These are phyloP conservation scores for Aspergillus terreus DNA, from an alignment of 2,329 filamentous ascomycete species.

Conservation along the genomic window DNA sequence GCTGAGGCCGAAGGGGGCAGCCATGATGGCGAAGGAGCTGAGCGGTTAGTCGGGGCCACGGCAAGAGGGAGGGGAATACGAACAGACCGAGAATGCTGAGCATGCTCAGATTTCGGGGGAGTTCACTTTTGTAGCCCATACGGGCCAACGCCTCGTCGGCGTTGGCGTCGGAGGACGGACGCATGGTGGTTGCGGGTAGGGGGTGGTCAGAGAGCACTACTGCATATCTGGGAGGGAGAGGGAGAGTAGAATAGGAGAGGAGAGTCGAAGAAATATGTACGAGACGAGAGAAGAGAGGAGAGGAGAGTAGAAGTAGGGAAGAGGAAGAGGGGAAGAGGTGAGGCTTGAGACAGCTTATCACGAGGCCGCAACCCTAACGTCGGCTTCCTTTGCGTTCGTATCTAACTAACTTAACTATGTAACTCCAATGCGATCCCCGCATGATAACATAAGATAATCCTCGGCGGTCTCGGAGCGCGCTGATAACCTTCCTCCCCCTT, in stretches of 20 bases:
- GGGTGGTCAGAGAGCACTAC: neutral
- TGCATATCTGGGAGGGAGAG: neutral
- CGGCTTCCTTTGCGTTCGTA: too few relatives aligned
- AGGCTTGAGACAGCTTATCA: neutral
- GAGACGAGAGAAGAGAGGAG: neutral
- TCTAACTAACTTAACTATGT: too few relatives aligned
- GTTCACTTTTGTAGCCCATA: constrained; percentile 66
- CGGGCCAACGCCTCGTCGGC: constrained; percentile 60
- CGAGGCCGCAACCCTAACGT: neutral
- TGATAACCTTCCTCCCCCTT: constrained; percentile 3
- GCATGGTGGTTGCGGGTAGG: constrained; percentile 6
- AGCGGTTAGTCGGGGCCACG: neutral
- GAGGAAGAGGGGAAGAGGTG: neutral
- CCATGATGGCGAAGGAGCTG: constrained; percentile 71
- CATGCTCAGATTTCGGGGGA: constrained; percentile 66
- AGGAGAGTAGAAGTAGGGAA: neutral
- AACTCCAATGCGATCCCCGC: neutral
- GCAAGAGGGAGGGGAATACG: constrained; percentile 15
- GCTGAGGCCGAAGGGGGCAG: constrained; percentile 63
- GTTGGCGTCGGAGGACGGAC: constrained; percentile 27
- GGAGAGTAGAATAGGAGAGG: neutral
- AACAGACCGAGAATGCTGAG: constrained; percentile 63
- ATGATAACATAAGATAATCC: constrained; percentile 2
- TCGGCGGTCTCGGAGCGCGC: constrained; percentile 8
- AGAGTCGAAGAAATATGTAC: constrained; percentile 1